Base-by-base conservation (phyloP, 2,329 filamentous ascomycete species). In the Coniochaeta hoffmannii region DNA sequence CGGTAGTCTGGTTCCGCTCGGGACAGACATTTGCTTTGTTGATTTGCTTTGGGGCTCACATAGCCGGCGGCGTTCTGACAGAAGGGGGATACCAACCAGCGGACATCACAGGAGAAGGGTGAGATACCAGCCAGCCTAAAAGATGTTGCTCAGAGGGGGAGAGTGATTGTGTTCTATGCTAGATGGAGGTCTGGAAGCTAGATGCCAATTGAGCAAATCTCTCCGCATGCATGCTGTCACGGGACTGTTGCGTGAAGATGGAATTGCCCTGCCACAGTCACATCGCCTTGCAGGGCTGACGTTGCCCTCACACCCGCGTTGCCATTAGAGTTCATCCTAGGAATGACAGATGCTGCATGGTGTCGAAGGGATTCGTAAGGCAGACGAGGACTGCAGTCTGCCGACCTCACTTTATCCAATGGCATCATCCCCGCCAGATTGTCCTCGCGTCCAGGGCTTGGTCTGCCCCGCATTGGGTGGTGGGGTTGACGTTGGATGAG, bases 31-130 rank as follows among this genome's bases (percentile, higher is more conserved):
- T 56, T 57, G 52, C 51, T 35, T 46, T 53, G 52, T 56, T 59
- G 54, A 59, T 57, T 62, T 57, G 53, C 28, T 35, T 50, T 11
- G 24, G 34, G 53, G 52, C 56, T 52, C 28, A 26, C 54, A 58
- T 58, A 35, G 57, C 55, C 55, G 28, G 50, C 50, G 62, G 62
- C 62, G 62, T 62, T 51, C n/a, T 59, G 55, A 58, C 44, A 31
- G 44, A 46, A 50, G n/a, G 53, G n/a, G 50, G 32, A 53, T 53
- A 53, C 50, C 50, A 53, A 15, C 34, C 35, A 55, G 38, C n/a
- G 54, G 55, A 59, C 57, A 62, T 62, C n/a, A 61, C 60, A 61
- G 55, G 46, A 34, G 26, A 22, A 32, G 30, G 24, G 36, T 32
- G 49, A 51, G 24, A 30, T n/a, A 50, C 4, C 22, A 24, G 24